These are phyloP conservation scores for Flaveria trinervia DNA, from an alignment of 129 eudicot genomes.

Conservation along the genomic window DNA sequence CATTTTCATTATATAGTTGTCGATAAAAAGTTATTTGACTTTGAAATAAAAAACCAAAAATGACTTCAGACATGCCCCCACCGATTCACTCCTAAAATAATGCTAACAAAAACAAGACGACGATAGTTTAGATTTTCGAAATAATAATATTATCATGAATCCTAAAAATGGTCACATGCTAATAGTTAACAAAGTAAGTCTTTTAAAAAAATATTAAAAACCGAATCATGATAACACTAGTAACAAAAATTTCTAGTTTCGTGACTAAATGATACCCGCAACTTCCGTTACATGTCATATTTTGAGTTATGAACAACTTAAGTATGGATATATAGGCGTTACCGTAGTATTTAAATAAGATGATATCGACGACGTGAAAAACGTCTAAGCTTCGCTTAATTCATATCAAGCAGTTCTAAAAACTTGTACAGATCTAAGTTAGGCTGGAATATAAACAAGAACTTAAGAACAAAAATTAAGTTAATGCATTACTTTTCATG, in stretches of 20 bases:
- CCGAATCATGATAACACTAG: no score
- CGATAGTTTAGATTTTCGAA: not conserved
- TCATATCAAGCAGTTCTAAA: slow-evolving; percentile 17
- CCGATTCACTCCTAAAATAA: not conserved
- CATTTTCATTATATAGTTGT: not conserved
- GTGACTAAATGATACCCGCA: no score
- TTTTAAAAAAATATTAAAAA: not conserved
- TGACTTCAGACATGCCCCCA: slow-evolving; percentile 4
- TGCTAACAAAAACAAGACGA: not conserved
- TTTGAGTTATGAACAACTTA: no score
- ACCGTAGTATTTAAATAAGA: no score
- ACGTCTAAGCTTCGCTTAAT: slow-evolving; percentile 15
- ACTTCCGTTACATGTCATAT: no score
- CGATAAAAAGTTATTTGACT: not conserved
- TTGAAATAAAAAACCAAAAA: not conserved
- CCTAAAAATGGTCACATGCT: not conserved
- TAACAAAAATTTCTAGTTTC: no score
- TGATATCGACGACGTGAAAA: not conserved
- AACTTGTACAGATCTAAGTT: slow-evolving; percentile 43
- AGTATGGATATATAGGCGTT: no score
- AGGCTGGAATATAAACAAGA: slow-evolving; percentile 43
- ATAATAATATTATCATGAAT: not conserved
- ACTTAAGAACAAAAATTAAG: slow-evolving; percentile 15
- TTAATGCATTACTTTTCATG: slow-evolving; percentile 11
- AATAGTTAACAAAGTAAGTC: not conserved